A percentile compares a stretch with the other conserved stretches of the same genome.
phyloP scores from a whole-genome alignment of 75 land plant species.

The Chamaecyparis obtusa region DNA sequence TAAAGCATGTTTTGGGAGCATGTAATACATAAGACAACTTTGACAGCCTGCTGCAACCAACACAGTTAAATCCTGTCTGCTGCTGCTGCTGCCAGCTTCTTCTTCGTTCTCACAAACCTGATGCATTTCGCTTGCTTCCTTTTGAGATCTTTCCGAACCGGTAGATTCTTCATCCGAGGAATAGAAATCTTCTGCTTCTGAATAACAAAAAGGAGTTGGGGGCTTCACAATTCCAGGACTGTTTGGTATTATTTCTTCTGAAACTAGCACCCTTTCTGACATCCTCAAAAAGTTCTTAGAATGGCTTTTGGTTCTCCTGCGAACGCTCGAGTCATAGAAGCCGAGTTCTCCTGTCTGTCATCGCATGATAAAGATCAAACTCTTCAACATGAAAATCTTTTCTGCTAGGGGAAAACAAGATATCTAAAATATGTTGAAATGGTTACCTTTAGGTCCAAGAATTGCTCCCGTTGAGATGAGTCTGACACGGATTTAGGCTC shows the following conservation, averaged over 20 bases:
- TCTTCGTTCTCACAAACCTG: neutral
- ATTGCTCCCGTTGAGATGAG: constrained; percentile 4
- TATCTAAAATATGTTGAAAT: neutral
- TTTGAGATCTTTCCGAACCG: neutral
- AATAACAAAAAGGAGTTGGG: neutral
- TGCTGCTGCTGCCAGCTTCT: neutral
- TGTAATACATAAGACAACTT: constrained; percentile 30
- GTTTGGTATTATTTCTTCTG: too few relatives aligned
- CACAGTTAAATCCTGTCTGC: constrained; percentile 9
- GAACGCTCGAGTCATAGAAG: constrained; percentile 1
- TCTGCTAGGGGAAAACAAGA: neutral
- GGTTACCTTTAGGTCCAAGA: constrained; percentile 9
- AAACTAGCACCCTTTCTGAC: neutral
- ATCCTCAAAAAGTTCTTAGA: neutral
- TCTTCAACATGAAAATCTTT: neutral
- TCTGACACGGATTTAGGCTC: neutral
- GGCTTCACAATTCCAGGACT: neutral
- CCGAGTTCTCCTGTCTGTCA: constrained; percentile 1
- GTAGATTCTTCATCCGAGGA: constrained; percentile 1
- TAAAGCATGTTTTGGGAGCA: constrained; percentile 22
- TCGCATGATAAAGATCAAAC: neutral
- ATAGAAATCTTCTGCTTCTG: neutral
- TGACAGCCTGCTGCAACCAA: constrained; percentile 33
- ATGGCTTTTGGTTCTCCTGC: neutral
- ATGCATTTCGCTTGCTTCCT: neutral